These are phyloP conservation scores for Hordeum vulgare DNA, from an alignment of 176 grass and related monocot species.

Conservation along the genomic window MorexV3_pseudomolecules_assembly NC_058519.1:641194901-641195400, in stretches of 20 bases:
- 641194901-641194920: background rate
- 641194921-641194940: background rate
- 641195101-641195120: background rate
- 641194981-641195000: background rate
- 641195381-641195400: background rate
- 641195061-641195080: background rate
- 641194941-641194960: background rate
- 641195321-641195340: background rate
- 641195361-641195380: background rate
- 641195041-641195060: background rate
- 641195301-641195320: constrained; percentile 1
- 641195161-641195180: background rate
- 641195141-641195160: background rate
- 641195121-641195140: background rate
- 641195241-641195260: background rate
- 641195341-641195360: background rate
- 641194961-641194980: background rate
- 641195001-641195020: background rate
- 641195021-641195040: background rate
- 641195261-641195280: background rate
- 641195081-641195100: background rate
- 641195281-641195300: constrained; percentile 1
- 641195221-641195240: background rate
- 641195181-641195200: background rate
- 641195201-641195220: background rate